phyloP scores from a whole-genome alignment of 768 basidiomycete species.

The Rhizopogon roseolus region DNA sequence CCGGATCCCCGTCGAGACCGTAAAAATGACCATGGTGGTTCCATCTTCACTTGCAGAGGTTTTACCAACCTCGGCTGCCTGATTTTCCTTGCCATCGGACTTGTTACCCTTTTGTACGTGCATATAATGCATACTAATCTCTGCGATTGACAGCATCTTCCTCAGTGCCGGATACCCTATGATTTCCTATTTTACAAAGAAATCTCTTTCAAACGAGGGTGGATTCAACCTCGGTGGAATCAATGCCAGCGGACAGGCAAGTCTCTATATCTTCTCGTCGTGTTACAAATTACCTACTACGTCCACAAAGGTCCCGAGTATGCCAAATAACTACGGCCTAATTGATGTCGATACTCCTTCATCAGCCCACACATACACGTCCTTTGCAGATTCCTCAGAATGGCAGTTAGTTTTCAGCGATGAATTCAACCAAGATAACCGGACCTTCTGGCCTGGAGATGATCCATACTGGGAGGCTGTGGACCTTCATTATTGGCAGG shows the following conservation, averaged over 20 bases:
- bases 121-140: not conserved
- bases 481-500: conserved; percentile 77
- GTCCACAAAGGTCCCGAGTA: conserved; percentile 43
- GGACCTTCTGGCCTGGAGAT: conserved; percentile 75
- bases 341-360: conserved; percentile 76
- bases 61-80: conserved; percentile 71
- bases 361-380: conserved; percentile 46
- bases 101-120: conserved; percentile 58
- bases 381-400: conserved; percentile 48
- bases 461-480: conserved; percentile 90
- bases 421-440: conserved; percentile 78
- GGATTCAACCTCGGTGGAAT: conserved; percentile 76
- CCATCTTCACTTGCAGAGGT: conserved; percentile 65
- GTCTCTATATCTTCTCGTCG: conserved; percentile 5
- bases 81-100: conserved; percentile 44
- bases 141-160: conserved; percentile 2
- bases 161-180: conserved; percentile 60
- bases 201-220: conserved; percentile 41
- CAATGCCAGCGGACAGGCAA: conserved; percentile 68
- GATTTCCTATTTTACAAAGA: conserved; percentile 49
- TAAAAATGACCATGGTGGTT: conserved; percentile 48
- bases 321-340: conserved; percentile 61
- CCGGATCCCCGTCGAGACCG: conserved; percentile 63
- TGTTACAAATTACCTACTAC: conserved; percentile 1
- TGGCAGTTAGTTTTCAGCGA: conserved; percentile 80